A percentile compares a stretch with the other conserved stretches of the same genome.
phyloP scores from a whole-genome alignment of 176 grass and related monocot genomes.

The Poa pratensis region DNA sequence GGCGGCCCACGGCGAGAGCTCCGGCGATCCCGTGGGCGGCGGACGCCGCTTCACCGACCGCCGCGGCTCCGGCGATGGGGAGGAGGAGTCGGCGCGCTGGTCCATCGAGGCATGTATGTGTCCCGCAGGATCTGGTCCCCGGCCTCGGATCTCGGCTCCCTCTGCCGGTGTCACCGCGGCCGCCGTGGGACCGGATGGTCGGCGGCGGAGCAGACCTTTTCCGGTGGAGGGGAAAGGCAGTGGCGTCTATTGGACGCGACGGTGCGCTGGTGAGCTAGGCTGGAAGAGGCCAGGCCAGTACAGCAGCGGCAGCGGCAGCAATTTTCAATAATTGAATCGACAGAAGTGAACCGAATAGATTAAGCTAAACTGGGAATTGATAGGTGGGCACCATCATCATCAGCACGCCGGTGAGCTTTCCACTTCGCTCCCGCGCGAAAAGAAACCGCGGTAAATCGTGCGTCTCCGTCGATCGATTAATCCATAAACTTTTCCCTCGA shows the following conservation, averaged over 20 bases:
- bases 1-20: constrained; percentile 47
- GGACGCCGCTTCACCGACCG: constrained; percentile 50
- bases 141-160: neutral
- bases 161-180: neutral
- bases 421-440: constrained; percentile 29
- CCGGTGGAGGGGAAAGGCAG: constrained; percentile 21
- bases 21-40: constrained; percentile 39
- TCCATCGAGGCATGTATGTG: constrained; percentile 59
- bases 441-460: neutral
- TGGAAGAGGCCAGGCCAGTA: constrained; percentile 9
- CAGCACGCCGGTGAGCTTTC: constrained; percentile 48
- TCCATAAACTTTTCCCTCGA: neutral
- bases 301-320: neutral
- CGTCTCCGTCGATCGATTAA: neutral
- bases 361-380: neutral
- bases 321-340: constrained; percentile 23
- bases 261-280: constrained; percentile 33
- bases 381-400: neutral
- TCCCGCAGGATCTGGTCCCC: neutral
- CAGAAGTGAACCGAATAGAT: neutral
- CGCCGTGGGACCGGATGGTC: constrained; percentile 4
- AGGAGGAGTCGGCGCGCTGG: constrained; percentile 11
- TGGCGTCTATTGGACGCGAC: constrained; percentile 53
- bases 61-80: constrained; percentile 11
- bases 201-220: neutral